Conservation (phyloP, 78 protist genomes). For the Planoprotostelium fungivorum region DNA sequence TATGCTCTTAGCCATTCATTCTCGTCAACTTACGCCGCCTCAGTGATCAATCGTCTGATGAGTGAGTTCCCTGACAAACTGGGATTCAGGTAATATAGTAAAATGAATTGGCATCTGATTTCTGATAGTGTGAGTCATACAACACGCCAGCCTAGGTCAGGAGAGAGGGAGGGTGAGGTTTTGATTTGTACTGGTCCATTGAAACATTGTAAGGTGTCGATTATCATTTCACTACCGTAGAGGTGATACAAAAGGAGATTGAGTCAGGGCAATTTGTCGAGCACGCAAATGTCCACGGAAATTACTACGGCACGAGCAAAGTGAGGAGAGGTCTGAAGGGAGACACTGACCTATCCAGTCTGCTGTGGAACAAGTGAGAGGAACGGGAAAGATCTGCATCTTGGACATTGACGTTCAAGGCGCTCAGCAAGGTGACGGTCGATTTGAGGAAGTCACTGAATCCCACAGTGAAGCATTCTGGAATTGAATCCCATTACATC, state of each 20-base stretch:
- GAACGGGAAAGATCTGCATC: constrained; percentile 60
- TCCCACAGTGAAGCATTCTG: constrained; percentile 37
- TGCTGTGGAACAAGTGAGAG: background rate
- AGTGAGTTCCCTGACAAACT: background rate
- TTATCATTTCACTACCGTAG: constrained; percentile 25
- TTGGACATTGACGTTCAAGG: constrained; percentile 92
- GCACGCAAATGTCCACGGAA: constrained; percentile 62
- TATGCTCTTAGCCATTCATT: background rate
- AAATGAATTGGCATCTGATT: too few species aligned
- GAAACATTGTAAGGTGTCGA: too few species aligned
- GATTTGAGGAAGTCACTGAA: background rate
- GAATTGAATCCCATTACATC: constrained; percentile 22
- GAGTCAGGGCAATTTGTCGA: constrained; percentile 36
- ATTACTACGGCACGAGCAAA: constrained; percentile 67
- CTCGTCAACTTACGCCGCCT: background rate
- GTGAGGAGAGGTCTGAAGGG: background rate
- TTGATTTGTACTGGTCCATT: too few species aligned
- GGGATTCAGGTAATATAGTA: too few species aligned
- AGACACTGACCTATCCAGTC: background rate
- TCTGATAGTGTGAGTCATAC: background rate
- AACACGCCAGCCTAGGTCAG: background rate
- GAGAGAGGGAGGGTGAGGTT: background rate
- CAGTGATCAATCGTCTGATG: background rate
- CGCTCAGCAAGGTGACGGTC: constrained; percentile 20
- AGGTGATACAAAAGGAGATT: constrained; percentile 36